Conservation (phyloP, 768 basidiomycete genomes). For the Amanita exitialis region DNA sequence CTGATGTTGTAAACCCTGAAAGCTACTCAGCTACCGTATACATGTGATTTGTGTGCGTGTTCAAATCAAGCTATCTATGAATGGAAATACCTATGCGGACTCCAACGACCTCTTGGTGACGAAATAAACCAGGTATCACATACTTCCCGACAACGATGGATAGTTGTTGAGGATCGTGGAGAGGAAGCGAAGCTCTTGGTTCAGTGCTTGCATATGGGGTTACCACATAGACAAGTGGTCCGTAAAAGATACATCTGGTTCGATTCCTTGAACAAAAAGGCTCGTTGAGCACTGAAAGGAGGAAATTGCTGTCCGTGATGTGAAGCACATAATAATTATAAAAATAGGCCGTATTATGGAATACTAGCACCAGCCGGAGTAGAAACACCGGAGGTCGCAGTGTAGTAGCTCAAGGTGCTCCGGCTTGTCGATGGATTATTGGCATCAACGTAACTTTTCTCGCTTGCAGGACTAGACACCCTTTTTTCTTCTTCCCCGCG, state of each 20-base stretch:
- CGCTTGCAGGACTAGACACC: not conserved
- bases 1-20: no score
- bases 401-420: constrained; percentile 12
- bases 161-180: not conserved
- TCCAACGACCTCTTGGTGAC: not conserved
- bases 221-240: not conserved
- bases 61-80: no score
- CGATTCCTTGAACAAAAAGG: not conserved
- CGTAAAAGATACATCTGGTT: not conserved
- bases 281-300: not conserved
- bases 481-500: not conserved
- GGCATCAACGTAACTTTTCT: constrained; percentile 8
- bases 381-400: constrained; percentile 9
- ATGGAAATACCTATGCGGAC: no score
- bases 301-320: no score
- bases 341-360: not conserved
- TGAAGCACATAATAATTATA: not conserved
- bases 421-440: constrained; percentile 12
- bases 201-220: not conserved
- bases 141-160: not conserved
- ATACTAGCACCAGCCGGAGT: not conserved
- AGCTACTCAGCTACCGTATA: no score
- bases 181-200: not conserved
- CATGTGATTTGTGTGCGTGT: no score
- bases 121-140: not conserved